Conservation (phyloP, 805 yeast genomes). For the Candida maris region DNA sequence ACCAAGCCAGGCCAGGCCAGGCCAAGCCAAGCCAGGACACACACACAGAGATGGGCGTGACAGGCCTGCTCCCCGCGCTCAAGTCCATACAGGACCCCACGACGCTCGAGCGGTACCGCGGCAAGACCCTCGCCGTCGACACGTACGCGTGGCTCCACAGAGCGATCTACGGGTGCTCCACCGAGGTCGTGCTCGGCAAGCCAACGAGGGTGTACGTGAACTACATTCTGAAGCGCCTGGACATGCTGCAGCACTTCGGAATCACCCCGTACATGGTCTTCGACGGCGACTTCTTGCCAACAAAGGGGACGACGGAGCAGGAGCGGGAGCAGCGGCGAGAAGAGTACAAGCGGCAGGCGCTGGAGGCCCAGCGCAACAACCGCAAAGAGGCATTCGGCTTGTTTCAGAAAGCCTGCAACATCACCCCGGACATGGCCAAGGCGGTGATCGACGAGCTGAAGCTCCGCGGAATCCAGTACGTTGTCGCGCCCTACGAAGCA, state of each 20-base stretch:
- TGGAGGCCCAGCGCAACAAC: conserved; percentile 52
- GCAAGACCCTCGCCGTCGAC: conserved; percentile 85
- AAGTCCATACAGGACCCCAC: conserved; percentile 66
- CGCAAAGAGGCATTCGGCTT: conserved; percentile 58
- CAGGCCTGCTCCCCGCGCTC: conserved; percentile 75
- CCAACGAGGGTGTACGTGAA: conserved; percentile 73
- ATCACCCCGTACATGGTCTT: conserved; percentile 85
- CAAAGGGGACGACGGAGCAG: conserved; percentile 68
- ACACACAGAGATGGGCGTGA: conserved; percentile 93
- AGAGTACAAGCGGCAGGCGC: conserved; percentile 56
- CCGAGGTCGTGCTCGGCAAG: conserved; percentile 65
- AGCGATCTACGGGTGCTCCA: conserved; percentile 78
- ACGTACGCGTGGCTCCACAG: conserved; percentile 96
- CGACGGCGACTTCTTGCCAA: conserved; percentile 86
- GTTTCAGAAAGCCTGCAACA: conserved; percentile 77
- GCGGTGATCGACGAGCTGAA: conserved; percentile 72
- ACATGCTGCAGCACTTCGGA: conserved; percentile 62
- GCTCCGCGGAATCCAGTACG: conserved; percentile 51
- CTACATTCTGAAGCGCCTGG: conserved; percentile 63
- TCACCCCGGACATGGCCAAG: conserved; percentile 89
- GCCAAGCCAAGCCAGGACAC: too few species aligned
- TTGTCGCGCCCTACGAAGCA: conserved; percentile 98
- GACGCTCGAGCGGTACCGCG: conserved; percentile 58
- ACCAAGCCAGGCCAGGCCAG: too few species aligned
- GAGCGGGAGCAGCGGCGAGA: conserved; percentile 58